Evolutionary conservation across 352 stramenopile genomes (phyloP).

Genomic region (Lagenidium giganteum): DNA sequence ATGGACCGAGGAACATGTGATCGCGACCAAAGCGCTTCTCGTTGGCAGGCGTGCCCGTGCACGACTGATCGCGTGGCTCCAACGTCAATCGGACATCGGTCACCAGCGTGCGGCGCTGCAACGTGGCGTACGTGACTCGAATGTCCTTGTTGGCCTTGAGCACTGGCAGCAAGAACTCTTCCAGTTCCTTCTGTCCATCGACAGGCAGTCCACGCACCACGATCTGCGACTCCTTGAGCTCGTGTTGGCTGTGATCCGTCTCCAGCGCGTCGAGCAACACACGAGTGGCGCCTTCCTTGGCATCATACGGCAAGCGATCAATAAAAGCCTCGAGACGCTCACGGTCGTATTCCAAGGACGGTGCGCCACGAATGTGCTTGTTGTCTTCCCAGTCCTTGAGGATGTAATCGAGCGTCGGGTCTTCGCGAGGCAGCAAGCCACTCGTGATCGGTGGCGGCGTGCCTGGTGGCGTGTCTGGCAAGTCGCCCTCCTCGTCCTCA

Average conservation of each 20-base stretch:
- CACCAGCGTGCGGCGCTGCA: slow-evolving; percentile 68
- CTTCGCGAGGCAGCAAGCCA: slow-evolving; percentile 35
- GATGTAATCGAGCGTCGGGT: slow-evolving; percentile 53
- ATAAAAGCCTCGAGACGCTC: slow-evolving; percentile 41
- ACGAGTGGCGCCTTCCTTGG: slow-evolving; percentile 54
- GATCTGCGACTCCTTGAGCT: slow-evolving; percentile 63
- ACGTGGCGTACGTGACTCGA: slow-evolving; percentile 58
- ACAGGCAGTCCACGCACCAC: slow-evolving; percentile 46
- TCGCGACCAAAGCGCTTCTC: slow-evolving; percentile 65
- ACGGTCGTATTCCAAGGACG: slow-evolving; percentile 37
- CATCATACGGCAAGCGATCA: slow-evolving; percentile 60
- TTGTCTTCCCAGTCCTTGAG: slow-evolving; percentile 67
- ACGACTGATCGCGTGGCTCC: slow-evolving; percentile 62
- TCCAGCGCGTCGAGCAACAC: slow-evolving; percentile 52
- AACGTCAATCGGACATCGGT: slow-evolving; percentile 77
- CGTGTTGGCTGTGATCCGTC: slow-evolving; percentile 28
- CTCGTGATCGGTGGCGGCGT: slow-evolving; percentile 68
- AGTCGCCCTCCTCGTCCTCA: slow-evolving; percentile 27
- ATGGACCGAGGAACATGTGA: slow-evolving; percentile 67
- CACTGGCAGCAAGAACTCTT: slow-evolving; percentile 57
- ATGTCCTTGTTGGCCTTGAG: slow-evolving; percentile 69
- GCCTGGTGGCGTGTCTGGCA: slow-evolving; percentile 63
- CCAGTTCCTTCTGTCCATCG: slow-evolving; percentile 51
- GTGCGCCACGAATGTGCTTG: slow-evolving; percentile 40
- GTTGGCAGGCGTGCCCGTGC: slow-evolving; percentile 42